Conservation (phyloP, 2,329 filamentous ascomycete species). For the Paecilomyces sp. region DNA sequence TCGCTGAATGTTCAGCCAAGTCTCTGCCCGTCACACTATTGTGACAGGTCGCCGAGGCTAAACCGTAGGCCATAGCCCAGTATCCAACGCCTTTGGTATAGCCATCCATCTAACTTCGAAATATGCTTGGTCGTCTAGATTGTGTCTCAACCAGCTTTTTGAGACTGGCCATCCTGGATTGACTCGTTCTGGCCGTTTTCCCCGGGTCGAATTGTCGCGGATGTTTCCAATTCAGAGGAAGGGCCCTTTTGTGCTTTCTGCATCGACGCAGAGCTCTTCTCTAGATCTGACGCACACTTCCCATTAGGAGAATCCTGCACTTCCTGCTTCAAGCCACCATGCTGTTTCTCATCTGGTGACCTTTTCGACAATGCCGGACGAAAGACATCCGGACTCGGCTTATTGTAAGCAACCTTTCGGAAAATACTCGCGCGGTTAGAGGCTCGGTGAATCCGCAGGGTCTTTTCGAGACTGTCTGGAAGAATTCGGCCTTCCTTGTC, state of each 20-base stretch:
- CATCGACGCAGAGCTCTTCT: background rate
- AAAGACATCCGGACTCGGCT: background rate
- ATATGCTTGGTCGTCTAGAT: background rate
- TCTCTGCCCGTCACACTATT: too few relatives aligned
- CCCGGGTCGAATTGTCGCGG: background rate
- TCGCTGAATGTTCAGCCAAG: too few relatives aligned
- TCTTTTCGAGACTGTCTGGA: constrained; percentile 20
- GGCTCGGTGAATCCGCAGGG: constrained; percentile 26
- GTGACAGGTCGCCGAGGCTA: too few relatives aligned
- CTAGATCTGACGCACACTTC: background rate
- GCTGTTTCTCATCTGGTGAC: background rate
- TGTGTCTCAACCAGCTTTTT: background rate
- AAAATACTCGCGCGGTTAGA: constrained; percentile 21
- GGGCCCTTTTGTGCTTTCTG: background rate
- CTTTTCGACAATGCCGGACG: background rate
- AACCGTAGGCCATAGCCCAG: too few relatives aligned
- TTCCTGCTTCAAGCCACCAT: background rate
- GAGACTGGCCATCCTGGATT: background rate
- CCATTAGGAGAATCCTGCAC: background rate
- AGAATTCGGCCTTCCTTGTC: constrained; percentile 11
- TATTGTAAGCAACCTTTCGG: constrained; percentile 9
- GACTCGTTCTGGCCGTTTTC: background rate
- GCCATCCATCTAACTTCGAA: background rate
- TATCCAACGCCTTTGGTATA: too few relatives aligned
- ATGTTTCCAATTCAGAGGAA: background rate